Conservation (phyloP, 2,329 filamentous ascomycete genomes). For the Apiospora saccharicola region DNA sequence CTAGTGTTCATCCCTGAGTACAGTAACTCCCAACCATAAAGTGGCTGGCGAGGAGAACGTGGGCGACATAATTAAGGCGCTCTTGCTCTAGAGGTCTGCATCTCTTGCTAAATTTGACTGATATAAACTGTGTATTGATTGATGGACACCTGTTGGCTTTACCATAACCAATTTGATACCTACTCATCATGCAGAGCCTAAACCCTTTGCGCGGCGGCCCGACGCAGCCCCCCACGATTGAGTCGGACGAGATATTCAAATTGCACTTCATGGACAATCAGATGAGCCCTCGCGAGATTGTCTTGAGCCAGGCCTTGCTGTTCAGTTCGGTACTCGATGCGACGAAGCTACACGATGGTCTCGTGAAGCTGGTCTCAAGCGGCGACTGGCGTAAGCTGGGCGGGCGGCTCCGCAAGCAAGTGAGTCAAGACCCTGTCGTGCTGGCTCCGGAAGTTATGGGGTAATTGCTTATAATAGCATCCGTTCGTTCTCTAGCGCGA, state of each 20-base stretch:
- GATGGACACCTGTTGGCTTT: background rate
- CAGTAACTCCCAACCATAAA: background rate
- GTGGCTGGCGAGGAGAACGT: background rate
- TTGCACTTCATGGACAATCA: background rate
- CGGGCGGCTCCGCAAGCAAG: constrained; percentile 22
- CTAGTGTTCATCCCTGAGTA: background rate
- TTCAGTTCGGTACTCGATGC: constrained; percentile 27
- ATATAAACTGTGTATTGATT: too few species aligned
- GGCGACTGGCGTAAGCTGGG: constrained; percentile 28
- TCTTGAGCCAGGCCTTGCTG: constrained; percentile 28
- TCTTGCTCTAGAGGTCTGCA: background rate
- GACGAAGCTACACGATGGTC: constrained; percentile 24
- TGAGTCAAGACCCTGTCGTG: background rate
- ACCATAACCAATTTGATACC: background rate
- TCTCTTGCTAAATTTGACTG: background rate
- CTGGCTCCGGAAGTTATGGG: too few species aligned
- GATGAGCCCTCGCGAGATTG: background rate
- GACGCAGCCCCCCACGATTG: background rate
- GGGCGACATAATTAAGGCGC: background rate
- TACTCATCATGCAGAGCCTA: background rate
- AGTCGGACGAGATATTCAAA: background rate
- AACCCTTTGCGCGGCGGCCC: background rate
- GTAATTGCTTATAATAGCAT: too few species aligned
- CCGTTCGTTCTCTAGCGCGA: background rate
- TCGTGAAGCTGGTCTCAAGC: constrained; percentile 25